Conservation (phyloP, 768 basidiomycete genomes). For the Suillus sp. region DNA sequence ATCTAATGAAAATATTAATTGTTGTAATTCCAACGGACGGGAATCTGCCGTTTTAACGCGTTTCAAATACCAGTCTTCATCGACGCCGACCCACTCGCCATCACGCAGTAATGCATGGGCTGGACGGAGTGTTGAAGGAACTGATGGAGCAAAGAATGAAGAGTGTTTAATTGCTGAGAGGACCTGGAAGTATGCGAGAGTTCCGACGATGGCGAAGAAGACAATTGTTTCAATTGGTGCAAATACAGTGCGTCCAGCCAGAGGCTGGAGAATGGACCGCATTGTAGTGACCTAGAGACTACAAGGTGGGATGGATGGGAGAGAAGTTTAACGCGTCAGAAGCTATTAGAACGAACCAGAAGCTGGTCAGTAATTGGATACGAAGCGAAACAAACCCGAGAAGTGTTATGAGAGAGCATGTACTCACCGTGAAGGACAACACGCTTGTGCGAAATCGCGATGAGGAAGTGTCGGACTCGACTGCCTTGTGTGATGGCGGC, state of each 20-base stretch:
- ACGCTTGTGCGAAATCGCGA: not conserved
- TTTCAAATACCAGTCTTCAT: slow-evolving; percentile 53
- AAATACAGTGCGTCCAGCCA: slow-evolving; percentile 73
- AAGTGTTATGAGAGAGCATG: not conserved
- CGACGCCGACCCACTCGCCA: slow-evolving; percentile 64
- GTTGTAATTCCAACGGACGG: slow-evolving; percentile 68
- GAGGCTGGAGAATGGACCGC: slow-evolving; percentile 64
- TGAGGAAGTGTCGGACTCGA: not conserved
- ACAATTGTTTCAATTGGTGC: slow-evolving; percentile 90
- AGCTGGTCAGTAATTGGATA: not conserved
- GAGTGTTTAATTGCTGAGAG: slow-evolving; percentile 89
- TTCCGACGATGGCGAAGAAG: slow-evolving; percentile 84
- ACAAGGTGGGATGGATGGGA: slow-evolving; percentile 6
- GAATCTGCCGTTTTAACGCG: slow-evolving; percentile 31
- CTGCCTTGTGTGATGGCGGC: not conserved
- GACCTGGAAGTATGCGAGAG: slow-evolving; percentile 93
- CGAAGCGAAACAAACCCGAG: not conserved
- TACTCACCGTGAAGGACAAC: slow-evolving; percentile 6
- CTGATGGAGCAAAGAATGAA: slow-evolving; percentile 66
- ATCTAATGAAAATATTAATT: slow-evolving; percentile 64
- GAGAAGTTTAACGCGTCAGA: not conserved
- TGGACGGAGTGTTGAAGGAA: slow-evolving; percentile 52
- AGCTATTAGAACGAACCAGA: slow-evolving; percentile 5
- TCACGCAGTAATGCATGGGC: slow-evolving; percentile 55
- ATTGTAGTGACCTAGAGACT: slow-evolving; percentile 32